Base-by-base conservation (phyloP, 805 yeast species). In the Pichia phayaonensis region DNA sequence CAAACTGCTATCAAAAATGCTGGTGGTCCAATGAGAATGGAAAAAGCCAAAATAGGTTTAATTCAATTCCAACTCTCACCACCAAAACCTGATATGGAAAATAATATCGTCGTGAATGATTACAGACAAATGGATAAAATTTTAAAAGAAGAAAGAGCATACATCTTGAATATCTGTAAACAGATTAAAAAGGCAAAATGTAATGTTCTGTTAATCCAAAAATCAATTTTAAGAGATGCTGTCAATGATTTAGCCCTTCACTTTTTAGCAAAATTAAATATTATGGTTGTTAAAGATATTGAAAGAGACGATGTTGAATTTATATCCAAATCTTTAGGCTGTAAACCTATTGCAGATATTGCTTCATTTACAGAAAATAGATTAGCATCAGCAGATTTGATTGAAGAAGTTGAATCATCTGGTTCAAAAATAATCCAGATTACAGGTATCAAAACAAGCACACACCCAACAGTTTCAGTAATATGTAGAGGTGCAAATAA, bases 41-140 rank as follows among this genome's bases (percentile, higher is more conserved):
- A 94, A 66, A 92, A 90, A 74, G 98, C 99, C 16, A 79, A 77
- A 58, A 89, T 89, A 65, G 98, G 86, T 27, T 78, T 86, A 63
- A 80, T 86, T 63, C 99, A 90, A 74, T 94, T 87, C 74, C 99
- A 87, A 75, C 78, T 90, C 55, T 88, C 96, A 21, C 97, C 97
- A 23, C 97, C 97, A 57, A 90, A 90, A 66, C 97, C 97, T 21
- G 97, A 90, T 65, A 85, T 95, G 85, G 99, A 94, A 72, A 94
- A 94, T 69, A 92, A 90, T 65, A 92, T 94, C 46, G 96, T 94
- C 51, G 98, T 94, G 49, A 94, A 87, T 65, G 99, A 94, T 69
- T 94, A 94, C 74, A 81, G 99, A 70, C 99, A 94, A 71, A 94
- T 94, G 99, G 99, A 94, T 71, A 94, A 92, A 73, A 94, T 94